A percentile compares a stretch with the other conserved stretches of the same genome.
Conservation (phyloP, 345 rosid species). For the Angophora floribunda region DNA sequence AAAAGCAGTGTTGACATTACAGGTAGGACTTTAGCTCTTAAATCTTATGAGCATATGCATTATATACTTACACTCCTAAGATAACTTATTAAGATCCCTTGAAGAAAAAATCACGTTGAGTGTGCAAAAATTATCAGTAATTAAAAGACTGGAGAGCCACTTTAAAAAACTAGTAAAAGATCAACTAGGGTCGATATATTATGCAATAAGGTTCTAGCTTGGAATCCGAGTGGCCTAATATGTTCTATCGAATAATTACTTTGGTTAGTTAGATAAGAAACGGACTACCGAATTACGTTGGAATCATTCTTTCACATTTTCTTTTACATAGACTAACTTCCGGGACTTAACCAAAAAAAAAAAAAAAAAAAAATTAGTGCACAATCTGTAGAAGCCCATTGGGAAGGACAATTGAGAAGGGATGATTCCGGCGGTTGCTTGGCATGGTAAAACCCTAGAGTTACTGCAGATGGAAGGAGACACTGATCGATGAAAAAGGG, state of each 20-base stretch:
- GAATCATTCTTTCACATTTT: neutral
- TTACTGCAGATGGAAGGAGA: neutral
- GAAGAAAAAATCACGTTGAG: neutral
- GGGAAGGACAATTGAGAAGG: neutral
- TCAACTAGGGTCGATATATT: neutral
- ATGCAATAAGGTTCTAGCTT: neutral
- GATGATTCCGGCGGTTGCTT: neutral
- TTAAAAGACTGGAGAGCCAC: neutral
- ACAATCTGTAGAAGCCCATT: conserved; percentile 35
- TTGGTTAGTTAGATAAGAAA: too few species aligned
- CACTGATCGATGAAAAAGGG: neutral
- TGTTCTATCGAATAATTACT: too few species aligned
- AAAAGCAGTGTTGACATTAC: neutral
- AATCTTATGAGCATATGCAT: neutral
- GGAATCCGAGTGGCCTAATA: neutral
- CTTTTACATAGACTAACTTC: neutral
- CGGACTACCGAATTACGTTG: neutral
- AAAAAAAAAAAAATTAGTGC: accelerated
- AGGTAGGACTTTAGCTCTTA: neutral
- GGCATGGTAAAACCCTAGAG: neutral
- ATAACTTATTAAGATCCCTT: neutral
- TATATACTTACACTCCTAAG: neutral
- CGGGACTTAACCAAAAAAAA: neutral
- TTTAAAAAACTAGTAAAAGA: neutral
- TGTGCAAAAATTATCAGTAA: neutral